Evolutionary conservation across 75 land plant species (phyloP).

Genomic region (Picea sitchensis): DNA sequence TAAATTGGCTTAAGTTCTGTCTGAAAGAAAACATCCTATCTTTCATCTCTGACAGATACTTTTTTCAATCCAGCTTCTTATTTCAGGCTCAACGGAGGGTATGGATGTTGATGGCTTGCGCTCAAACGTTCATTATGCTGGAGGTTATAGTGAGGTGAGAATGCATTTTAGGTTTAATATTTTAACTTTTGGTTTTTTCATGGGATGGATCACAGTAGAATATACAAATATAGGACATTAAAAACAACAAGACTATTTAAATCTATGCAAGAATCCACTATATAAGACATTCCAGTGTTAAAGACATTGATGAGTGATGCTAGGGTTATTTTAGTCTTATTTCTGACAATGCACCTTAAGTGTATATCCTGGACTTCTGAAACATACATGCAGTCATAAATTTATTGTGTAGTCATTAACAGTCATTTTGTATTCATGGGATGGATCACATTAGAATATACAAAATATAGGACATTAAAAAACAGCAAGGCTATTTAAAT

Average conservation of each 20-base stretch:
- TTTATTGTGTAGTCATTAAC: no score
- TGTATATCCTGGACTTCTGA: neutral
- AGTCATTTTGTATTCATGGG: neutral
- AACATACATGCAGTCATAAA: neutral
- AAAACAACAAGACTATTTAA: no score
- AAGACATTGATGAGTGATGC: no score
- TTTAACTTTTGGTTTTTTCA: neutral
- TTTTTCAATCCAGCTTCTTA: constrained; percentile 53
- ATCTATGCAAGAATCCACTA: no score
- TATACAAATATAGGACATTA: neutral
- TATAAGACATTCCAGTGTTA: no score
- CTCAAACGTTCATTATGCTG: constrained; percentile 63
- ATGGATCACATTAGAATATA: neutral
- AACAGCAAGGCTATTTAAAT: no score
- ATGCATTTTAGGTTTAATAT: no score
- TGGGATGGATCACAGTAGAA: no score
- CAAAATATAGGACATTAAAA: neutral
- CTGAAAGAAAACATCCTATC: neutral
- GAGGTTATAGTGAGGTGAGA: constrained; percentile 75
- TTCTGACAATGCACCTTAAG: neutral
- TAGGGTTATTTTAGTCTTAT: no score
- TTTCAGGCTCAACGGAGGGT: constrained; percentile 87
- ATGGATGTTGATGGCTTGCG: constrained; percentile 83
- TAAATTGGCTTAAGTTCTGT: neutral
- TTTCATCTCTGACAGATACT: neutral